Evolutionary conservation across 805 yeast species (phyloP).

Genomic region (Myxozyma mucilagina): DNA sequence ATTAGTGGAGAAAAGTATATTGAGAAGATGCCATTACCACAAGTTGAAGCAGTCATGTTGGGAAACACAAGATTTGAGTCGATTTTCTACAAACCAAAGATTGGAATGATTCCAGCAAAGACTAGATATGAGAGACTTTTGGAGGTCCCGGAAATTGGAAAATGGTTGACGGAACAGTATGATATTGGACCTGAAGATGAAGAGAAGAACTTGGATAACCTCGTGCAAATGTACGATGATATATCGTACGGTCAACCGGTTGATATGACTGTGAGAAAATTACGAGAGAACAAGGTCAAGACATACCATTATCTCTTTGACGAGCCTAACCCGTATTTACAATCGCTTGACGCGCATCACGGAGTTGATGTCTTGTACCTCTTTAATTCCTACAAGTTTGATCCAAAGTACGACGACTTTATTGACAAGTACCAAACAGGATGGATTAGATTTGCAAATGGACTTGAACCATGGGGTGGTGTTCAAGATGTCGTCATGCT

Average conservation of each 20-base stretch:
- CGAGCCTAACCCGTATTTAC: constrained; percentile 37
- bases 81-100: constrained; percentile 30
- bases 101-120: constrained; percentile 19
- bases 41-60: constrained; percentile 33
- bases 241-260: constrained; percentile 30
- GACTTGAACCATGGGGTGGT: constrained; percentile 37
- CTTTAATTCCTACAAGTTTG: constrained; percentile 36
- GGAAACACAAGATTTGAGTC: constrained; percentile 38
- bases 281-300: constrained; percentile 20
- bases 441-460: constrained; percentile 36
- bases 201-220: constrained; percentile 3
- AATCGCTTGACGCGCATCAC: constrained; percentile 38
- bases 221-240: constrained; percentile 26
- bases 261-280: constrained; percentile 22
- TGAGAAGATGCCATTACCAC: constrained; percentile 18
- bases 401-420: constrained; percentile 23
- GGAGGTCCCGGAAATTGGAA: constrained; percentile 21
- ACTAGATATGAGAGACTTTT: constrained; percentile 9
- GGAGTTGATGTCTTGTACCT: constrained; percentile 41
- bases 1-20: not conserved
- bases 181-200: constrained; percentile 10
- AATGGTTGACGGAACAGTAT: constrained; percentile 13
- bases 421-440: constrained; percentile 34
- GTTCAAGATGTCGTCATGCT: constrained; percentile 16
- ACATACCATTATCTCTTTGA: constrained; percentile 40